These are phyloP conservation scores for Xerocomellus amylosporus DNA, from an alignment of 768 basidiomycete genomes.

Conservation along the genomic window DNA sequence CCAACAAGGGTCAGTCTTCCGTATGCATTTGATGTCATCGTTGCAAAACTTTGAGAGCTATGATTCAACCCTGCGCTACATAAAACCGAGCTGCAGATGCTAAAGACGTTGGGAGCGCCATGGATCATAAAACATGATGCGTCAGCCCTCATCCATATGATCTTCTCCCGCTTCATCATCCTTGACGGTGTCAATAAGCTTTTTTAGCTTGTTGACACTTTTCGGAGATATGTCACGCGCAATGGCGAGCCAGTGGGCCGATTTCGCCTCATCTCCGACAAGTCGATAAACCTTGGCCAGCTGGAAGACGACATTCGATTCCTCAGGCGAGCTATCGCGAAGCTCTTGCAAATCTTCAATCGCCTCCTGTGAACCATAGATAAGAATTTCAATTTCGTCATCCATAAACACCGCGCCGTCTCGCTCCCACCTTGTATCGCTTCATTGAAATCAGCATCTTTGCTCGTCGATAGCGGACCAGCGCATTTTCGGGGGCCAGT, in stretches of 20 bases:
- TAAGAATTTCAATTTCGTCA: constrained; percentile 20
- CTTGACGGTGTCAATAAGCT: constrained; percentile 65
- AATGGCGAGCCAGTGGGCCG: constrained; percentile 80
- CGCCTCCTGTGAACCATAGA: constrained; percentile 56
- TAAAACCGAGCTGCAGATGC: too few relatives aligned
- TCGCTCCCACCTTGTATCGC: constrained; percentile 67
- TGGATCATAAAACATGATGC: constrained; percentile 1
- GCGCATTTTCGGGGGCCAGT: constrained; percentile 82
- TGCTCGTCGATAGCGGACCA: constrained; percentile 91
- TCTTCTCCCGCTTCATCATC: constrained; percentile 58
- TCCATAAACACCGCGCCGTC: constrained; percentile 22
- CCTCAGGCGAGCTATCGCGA: constrained; percentile 82
- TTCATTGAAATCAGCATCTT: constrained; percentile 85
- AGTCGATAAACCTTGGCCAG: constrained; percentile 89
- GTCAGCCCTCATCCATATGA: constrained; percentile 75
- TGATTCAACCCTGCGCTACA: too few relatives aligned
- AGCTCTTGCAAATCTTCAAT: constrained; percentile 78
- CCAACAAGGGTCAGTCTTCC: constrained; percentile 9
- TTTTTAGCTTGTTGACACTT: constrained; percentile 79
- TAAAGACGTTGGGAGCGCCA: not conserved
- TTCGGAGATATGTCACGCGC: constrained; percentile 95
- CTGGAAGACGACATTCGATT: constrained; percentile 96
- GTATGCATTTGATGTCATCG: too few relatives aligned
- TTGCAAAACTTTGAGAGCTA: too few relatives aligned
- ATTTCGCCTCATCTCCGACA: constrained; percentile 72